A percentile compares a stretch with the other conserved stretches of the same genome.
These are phyloP conservation scores for Platanus orientalis DNA, from an alignment of 164 flowering plant genomes.

Conservation along the genomic window DNA sequence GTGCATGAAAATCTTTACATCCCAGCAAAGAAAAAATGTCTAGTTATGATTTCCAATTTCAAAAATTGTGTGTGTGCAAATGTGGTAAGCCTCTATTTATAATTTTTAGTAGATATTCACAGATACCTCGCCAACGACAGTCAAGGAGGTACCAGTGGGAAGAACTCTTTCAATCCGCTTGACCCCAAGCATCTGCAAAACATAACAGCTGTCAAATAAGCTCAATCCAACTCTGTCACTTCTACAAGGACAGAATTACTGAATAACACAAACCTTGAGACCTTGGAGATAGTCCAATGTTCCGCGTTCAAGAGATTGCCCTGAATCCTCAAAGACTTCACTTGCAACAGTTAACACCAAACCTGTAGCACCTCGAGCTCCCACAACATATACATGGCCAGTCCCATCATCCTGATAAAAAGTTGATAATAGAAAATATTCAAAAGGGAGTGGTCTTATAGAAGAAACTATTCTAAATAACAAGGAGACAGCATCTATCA, in stretches of 20 bases:
- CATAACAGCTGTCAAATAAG: conserved; percentile 13
- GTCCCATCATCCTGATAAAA: conserved; percentile 87
- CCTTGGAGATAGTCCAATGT: conserved; percentile 95
- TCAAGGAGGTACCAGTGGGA: conserved; percentile 86
- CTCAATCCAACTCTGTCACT: background rate
- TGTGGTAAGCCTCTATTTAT: background rate
- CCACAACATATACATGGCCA: conserved; percentile 72
- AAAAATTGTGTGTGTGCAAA: background rate
- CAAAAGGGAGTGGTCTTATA: background rate
- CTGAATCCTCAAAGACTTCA: conserved; percentile 95
- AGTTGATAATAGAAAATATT: background rate
- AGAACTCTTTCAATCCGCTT: conserved; percentile 93
- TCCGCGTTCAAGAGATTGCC: conserved; percentile 87
- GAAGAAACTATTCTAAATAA: background rate
- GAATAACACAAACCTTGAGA: conserved; percentile 76
- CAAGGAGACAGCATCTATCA: background rate
- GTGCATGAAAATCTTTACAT: no score
- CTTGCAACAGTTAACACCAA: conserved; percentile 80
- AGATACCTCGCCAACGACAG: conserved; percentile 98
- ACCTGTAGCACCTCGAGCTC: conserved; percentile 92
- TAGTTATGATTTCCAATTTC: no score
- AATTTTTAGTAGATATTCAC: background rate
- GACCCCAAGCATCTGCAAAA: conserved; percentile 91
- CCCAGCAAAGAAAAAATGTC: no score
- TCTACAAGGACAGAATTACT: background rate